These are phyloP conservation scores for Calamus simplicifolius DNA, from an alignment of 176 grass and related monocot genomes.

Conservation along the genomic window DNA sequence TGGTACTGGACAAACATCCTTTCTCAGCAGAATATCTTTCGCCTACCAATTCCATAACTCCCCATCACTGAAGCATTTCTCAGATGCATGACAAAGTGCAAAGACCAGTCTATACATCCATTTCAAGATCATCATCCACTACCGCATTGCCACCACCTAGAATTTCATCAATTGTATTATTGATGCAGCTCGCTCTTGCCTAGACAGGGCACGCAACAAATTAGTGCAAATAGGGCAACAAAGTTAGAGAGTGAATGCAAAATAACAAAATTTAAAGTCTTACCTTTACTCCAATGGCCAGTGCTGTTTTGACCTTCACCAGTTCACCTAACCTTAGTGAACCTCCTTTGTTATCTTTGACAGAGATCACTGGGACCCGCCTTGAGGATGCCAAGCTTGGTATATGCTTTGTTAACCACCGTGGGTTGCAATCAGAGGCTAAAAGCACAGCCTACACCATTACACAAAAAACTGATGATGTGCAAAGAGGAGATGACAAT, in stretches of 20 bases:
- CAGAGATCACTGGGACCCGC: constrained; percentile 53
- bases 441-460: constrained; percentile 52
- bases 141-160: neutral
- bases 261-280: neutral
- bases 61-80: too few relatives aligned
- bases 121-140: too few relatives aligned
- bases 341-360: constrained; percentile 82
- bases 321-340: constrained; percentile 80
- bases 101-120: too few relatives aligned
- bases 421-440: constrained; percentile 72
- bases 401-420: constrained; percentile 89
- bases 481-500: too few relatives aligned
- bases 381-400: constrained; percentile 54
- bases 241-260: neutral
- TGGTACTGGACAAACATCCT: too few relatives aligned
- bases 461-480: neutral
- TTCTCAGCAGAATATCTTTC: too few relatives aligned
- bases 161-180: constrained; percentile 24
- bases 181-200: constrained; percentile 16
- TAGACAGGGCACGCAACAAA: constrained; percentile 2
- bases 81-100: too few relatives aligned
- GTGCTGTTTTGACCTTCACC: constrained; percentile 58
- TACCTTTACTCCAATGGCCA: constrained; percentile 85
- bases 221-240: neutral
- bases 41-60: too few relatives aligned